Conservation (phyloP, 192 early-diverging fungal genomes). For the Coemansia sp. region DNA sequence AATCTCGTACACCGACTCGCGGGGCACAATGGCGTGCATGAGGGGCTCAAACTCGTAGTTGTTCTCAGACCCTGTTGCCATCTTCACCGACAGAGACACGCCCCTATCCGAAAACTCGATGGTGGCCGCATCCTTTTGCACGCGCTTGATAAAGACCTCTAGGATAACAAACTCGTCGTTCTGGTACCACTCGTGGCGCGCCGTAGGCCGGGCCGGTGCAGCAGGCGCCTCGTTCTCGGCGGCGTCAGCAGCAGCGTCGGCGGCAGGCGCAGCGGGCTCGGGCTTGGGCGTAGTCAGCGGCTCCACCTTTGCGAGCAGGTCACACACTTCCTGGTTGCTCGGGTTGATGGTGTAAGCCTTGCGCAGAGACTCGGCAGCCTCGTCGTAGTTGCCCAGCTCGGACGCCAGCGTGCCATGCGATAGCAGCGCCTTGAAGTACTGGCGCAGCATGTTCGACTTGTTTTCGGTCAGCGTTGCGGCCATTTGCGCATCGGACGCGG, state of each 20-base stretch:
- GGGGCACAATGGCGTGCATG: conserved; percentile 69
- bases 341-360: conserved; percentile 59
- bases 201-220: conserved; percentile 13
- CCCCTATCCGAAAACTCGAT: conserved; percentile 62
- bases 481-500: conserved; percentile 62
- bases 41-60: conserved; percentile 90
- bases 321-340: conserved; percentile 40
- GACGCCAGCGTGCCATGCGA: conserved; percentile 58
- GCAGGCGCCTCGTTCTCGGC: neutral
- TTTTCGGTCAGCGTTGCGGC: conserved; percentile 56
- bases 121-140: conserved; percentile 64
- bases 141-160: conserved; percentile 86
- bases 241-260: neutral
- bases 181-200: conserved; percentile 97
- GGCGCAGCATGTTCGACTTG: conserved; percentile 44
- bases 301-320: conserved; percentile 39
- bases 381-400: conserved; percentile 57
- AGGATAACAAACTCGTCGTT: conserved; percentile 85
- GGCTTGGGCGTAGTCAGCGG: conserved; percentile 38
- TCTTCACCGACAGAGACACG: conserved; percentile 75
- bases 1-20: conserved; percentile 65
- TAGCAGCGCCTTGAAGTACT: conserved; percentile 64
- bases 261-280: conserved; percentile 7
- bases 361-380: conserved; percentile 55
- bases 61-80: conserved; percentile 81